These are phyloP conservation scores for Alternaria viburni DNA, from an alignment of 2,329 filamentous ascomycete species.

Conservation along the genomic window DNA sequence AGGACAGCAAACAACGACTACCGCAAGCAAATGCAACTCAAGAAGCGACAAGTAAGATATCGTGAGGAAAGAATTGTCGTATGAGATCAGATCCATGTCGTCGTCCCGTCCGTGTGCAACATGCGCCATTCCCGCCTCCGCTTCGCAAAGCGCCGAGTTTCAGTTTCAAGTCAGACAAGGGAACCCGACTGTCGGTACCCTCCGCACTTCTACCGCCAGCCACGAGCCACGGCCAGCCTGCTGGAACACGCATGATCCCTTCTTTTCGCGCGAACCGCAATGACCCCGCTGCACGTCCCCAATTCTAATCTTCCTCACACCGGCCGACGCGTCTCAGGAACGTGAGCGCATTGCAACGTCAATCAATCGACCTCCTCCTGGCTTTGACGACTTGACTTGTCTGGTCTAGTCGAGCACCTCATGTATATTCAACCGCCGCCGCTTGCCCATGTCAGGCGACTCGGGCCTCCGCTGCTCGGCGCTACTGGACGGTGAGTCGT, in stretches of 20 bases:
- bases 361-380: neutral
- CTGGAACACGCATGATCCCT: slow-evolving; percentile 2
- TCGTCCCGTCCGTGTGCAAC: slow-evolving; percentile 1
- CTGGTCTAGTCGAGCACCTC: slow-evolving; percentile 42
- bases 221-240: neutral
- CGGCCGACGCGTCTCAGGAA: neutral
- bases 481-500: slow-evolving; percentile 34
- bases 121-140: slow-evolving; percentile 1
- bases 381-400: neutral
- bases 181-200: slow-evolving; percentile 7
- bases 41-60: neutral
- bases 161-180: slow-evolving; percentile 16
- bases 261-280: neutral
- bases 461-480: slow-evolving; percentile 34
- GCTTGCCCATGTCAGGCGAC: slow-evolving; percentile 43
- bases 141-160: neutral
- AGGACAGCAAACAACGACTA: slow-evolving; percentile 3
- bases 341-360: neutral
- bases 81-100: neutral
- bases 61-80: neutral
- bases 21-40: neutral
- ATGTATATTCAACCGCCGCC: slow-evolving; percentile 45
- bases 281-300: neutral
- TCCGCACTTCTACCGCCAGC: neutral
- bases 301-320: neutral